Base-by-base conservation (phyloP, 768 basidiomycete species). In the Boletus rufocinnamomeus region DNA sequence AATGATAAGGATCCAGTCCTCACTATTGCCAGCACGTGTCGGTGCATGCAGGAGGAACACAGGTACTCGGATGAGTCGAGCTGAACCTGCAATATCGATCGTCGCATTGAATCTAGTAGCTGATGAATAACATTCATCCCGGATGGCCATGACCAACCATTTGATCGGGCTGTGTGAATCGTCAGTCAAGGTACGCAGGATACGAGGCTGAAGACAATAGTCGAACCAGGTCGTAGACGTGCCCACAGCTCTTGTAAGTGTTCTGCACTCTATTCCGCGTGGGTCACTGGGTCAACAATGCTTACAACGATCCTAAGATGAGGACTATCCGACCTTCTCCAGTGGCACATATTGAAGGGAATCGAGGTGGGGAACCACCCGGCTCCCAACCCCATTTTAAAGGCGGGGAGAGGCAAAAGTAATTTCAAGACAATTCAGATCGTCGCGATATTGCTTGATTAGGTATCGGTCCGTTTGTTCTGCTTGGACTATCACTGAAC, bases 11-110 rank as follows among this genome's bases (percentile, higher is more conserved):
- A 35, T 56, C 56, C 50, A 52, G 51, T 58, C 72, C 88, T 75
- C 71, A 91, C 89, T 88, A 88, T 73, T 89, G 87, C 89, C 89
- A 90, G 68, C 89, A 90, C 27, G 84, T 84, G 27, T 68, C 75
- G 32, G 69, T 75, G 73, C 89, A 91, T 30, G 77, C 72, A 27
- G 84, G 81, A 6, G 75, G 69, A 30, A 80, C 79, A 66, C 89
- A 91, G 57, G 83, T 75, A 28, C 52, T 63, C 32, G 85, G 85
- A 72, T 91, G 89, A 19, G 72, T 72, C 11, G 80, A 74, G 64
- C 89, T 90, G 77, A 91, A 91, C 71, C 80, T 89, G 82, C 89
- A 91, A 67, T 71, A 77, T 35, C 76, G 76, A 68, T 86, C 78
- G 51, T 82, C 84, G 73, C 89, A 91, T 63, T 80, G 79, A 53